Percentiles rank a stretch among this genome's conserved stretches.
These are phyloP conservation scores for Trichoderma virens DNA, from an alignment of 495 filamentous ascomycete genomes.

Conservation along the genomic window DNA sequence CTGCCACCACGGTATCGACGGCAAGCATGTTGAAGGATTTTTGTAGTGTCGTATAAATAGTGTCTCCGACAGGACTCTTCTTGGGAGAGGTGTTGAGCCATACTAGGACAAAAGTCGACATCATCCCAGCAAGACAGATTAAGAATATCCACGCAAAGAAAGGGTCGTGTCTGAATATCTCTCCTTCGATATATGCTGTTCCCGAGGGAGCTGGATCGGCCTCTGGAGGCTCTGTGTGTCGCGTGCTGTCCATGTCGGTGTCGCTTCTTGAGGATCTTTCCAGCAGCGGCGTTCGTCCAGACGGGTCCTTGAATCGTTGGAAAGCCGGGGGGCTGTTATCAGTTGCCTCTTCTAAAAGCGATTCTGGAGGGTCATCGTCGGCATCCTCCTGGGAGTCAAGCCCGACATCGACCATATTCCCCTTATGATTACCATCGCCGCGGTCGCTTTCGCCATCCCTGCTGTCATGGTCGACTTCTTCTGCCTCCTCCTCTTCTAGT, in stretches of 20 bases:
- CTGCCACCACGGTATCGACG: slow-evolving; percentile 81
- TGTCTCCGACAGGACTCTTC: slow-evolving; percentile 62
- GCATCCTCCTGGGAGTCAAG: slow-evolving; percentile 58
- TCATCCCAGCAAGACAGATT: slow-evolving; percentile 71
- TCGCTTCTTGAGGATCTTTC: slow-evolving; percentile 14
- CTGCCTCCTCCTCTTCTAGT: slow-evolving; percentile 33
- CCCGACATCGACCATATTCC: slow-evolving; percentile 78
- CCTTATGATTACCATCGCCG: slow-evolving; percentile 44
- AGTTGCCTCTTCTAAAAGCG: slow-evolving; percentile 45
- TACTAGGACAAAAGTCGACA: slow-evolving; percentile 81
- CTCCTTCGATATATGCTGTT: slow-evolving; percentile 30
- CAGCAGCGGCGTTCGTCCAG: slow-evolving; percentile 14
- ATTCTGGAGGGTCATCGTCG: slow-evolving; percentile 52
- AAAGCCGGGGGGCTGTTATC: slow-evolving; percentile 76
- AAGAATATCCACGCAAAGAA: slow-evolving; percentile 91
- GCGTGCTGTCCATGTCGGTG: slow-evolving; percentile 17
- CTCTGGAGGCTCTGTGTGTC: slow-evolving; percentile 23
- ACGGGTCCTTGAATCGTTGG: slow-evolving; percentile 57
- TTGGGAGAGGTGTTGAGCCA: slow-evolving; percentile 73
- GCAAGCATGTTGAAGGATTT: slow-evolving; percentile 83
- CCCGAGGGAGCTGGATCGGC: slow-evolving; percentile 16
- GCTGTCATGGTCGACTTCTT: slow-evolving; percentile 47
- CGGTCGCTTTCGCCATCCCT: slow-evolving; percentile 40
- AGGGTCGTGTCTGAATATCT: slow-evolving; percentile 60
- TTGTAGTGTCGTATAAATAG: slow-evolving; percentile 84